Evolutionary conservation across 306 rosid genomes (phyloP), one percentile per base, ranked within the genome.

Genomic region (Cucurbita argyrosperma): DNA sequence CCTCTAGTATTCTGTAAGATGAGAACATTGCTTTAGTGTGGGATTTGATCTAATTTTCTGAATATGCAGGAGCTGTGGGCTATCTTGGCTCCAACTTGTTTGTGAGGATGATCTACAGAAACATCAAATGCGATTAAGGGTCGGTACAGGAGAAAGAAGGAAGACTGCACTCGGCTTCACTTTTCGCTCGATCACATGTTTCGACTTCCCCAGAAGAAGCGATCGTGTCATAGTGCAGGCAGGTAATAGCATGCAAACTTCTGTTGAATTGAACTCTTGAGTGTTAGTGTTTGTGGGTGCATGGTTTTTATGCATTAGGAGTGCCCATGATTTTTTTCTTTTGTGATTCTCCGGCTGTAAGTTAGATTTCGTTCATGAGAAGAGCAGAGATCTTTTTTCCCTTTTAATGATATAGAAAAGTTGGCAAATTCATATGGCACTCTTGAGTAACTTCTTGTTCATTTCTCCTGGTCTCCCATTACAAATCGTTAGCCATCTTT

Each of bases 101-200:
- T 71, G 98, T 93, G 85, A 89, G 98, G 87, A 93, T 94, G 90
- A 93, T 93, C 88, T 93, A 93, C 88, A 88, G 97, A 82, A 93
- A 93, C 87, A 93, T 93, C 87, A 93, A 93, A 83, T 93, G 98
- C 42, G 98, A 93, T 84, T 93, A 90, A 84, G 85, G 80, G 63
- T 64, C 77, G 72, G 52, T 76, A 53, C 4, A 71, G 35, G 74
- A 78, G 45, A 45, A 51, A 55, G 55, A 52, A 79, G 50, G 55
- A 52, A 79, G 82, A 81, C 83, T 87, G 60, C 82, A 80, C 53
- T 58, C 82, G 82, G 81, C 82, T 83, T 92, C 80, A 81, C 61
- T 23, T 63, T 47, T 60, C 71, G 30, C 76, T 68, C 61, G 77
- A 78, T 76, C 74, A 60, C 69, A 67, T 40, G 79, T 73, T 78